These are phyloP conservation scores for Beauveria australis DNA, from an alignment of 2,329 filamentous ascomycete genomes.

Conservation along the genomic window DNA sequence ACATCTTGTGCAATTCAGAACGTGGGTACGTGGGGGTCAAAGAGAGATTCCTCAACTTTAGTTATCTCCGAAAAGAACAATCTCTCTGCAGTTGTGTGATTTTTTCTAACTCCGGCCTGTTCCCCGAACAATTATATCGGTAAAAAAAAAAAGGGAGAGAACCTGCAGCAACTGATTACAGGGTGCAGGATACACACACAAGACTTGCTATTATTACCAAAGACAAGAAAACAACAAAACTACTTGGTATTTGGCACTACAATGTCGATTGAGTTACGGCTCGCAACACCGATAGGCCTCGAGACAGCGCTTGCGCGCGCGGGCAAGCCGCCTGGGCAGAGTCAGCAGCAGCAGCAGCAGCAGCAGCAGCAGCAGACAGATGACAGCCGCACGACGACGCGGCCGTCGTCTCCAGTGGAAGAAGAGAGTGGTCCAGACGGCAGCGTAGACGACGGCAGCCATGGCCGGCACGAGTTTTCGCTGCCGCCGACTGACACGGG, in stretches of 20 bases:
- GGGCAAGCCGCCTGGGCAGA: neutral
- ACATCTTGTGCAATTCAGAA: neutral
- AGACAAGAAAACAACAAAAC: too few relatives aligned
- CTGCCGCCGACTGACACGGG: constrained; percentile 24
- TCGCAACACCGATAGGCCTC: neutral
- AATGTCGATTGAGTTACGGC: constrained; percentile 6
- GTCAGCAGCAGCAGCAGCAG: neutral
- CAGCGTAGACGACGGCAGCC: neutral
- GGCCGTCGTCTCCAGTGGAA: neutral
- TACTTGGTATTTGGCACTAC: too few relatives aligned
- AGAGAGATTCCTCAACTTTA: too few relatives aligned
- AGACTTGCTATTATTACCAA: too few relatives aligned
- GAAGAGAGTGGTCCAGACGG: neutral
- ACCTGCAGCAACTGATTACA: too few relatives aligned
- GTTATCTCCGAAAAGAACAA: too few relatives aligned
- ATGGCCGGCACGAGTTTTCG: constrained; percentile 14
- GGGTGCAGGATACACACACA: too few relatives aligned
- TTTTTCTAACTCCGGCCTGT: too few relatives aligned
- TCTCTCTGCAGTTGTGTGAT: too few relatives aligned
- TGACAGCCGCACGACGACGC: neutral
- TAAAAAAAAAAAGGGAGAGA: too few relatives aligned
- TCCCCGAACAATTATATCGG: too few relatives aligned
- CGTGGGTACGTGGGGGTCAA: neutral
- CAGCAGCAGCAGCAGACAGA: neutral
- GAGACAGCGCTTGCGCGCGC: neutral